phyloP scores from a whole-genome alignment of 2,329 filamentous ascomycete genomes.

The Thermothelomyces thermophilus region DNA sequence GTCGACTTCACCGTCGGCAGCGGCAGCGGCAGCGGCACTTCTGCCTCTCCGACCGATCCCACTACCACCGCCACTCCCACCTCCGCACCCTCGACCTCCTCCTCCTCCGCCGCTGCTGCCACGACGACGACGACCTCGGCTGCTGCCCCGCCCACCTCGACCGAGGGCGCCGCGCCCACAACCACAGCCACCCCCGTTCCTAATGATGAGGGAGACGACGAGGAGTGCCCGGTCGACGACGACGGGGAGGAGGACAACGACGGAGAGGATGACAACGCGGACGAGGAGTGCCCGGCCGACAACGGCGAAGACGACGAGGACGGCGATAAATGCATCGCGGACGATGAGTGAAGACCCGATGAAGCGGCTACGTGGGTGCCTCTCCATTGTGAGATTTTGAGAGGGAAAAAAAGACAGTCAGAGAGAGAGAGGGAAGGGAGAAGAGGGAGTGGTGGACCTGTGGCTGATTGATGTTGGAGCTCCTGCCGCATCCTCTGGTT shows the following conservation, averaged over 20 bases:
- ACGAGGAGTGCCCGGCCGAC: neutral
- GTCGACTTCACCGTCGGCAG: neutral
- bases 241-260: neutral
- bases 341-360: no score
- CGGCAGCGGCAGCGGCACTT: neutral
- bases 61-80: no score
- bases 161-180: neutral
- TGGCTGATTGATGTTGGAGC: no score
- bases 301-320: neutral
- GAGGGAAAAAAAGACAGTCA: no score
- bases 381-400: no score
- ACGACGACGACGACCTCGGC: neutral
- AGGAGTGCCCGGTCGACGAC: neutral
- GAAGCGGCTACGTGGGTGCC: no score
- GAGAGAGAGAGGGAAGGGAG: no score
- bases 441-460: no score
- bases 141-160: neutral
- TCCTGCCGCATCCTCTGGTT: no score
- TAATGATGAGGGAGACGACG: neutral
- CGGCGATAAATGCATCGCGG: neutral
- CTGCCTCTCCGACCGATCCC: no score
- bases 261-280: neutral
- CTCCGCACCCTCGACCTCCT: neutral
- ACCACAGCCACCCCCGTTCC: neutral
- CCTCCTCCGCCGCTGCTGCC: neutral